Evolutionary conservation across 1,139 yeast genomes (phyloP).

Genomic region (Taphrina confusa): DNA sequence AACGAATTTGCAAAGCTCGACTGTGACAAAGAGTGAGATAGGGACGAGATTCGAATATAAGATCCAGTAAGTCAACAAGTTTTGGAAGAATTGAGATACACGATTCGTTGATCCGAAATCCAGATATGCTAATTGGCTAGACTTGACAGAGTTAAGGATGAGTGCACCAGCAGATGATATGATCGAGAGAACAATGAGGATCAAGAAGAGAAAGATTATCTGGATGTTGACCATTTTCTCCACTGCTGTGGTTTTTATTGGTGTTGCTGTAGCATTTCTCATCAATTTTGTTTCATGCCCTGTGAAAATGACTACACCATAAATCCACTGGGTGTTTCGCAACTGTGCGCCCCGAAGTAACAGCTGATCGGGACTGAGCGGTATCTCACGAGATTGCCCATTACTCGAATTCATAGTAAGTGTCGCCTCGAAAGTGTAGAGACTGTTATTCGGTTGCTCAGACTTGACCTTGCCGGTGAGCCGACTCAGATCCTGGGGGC

Average conservation of each 20-base stretch:
- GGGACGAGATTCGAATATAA: conserved; percentile 93
- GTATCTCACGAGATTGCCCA: conserved; percentile 52
- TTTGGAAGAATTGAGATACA: conserved; percentile 74
- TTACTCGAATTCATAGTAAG: conserved; percentile 57
- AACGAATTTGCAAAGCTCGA: conserved; percentile 89
- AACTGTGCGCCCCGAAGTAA: conserved; percentile 92
- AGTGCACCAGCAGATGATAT: conserved; percentile 89
- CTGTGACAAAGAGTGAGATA: conserved; percentile 82
- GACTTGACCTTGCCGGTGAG: conserved; percentile 65
- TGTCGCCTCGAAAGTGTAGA: conserved; percentile 94
- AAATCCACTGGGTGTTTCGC: conserved; percentile 92
- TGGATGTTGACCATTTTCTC: conserved; percentile 93
- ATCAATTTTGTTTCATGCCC: conserved; percentile 97
- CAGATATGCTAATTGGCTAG: conserved; percentile 54
- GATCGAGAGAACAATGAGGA: conserved; percentile 71
- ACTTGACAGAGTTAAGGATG: conserved; percentile 59
- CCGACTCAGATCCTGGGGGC: conserved; percentile 61
- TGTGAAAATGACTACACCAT: conserved; percentile 89
- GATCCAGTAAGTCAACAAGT: conserved; percentile 91
- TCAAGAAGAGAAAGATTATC: conserved; percentile 80
- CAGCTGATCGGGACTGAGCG: conserved; percentile 87
- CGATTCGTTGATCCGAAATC: conserved; percentile 68
- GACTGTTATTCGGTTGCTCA: conserved; percentile 91
- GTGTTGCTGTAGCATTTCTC: conserved; percentile 99
- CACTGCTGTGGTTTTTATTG: conserved; percentile 94